A percentile compares a stretch with the other conserved stretches of the same genome.
These are phyloP conservation scores for Globisporangium rhizosaccharum DNA, from an alignment of 352 stramenopile genomes.

Conservation along the genomic window DNA sequence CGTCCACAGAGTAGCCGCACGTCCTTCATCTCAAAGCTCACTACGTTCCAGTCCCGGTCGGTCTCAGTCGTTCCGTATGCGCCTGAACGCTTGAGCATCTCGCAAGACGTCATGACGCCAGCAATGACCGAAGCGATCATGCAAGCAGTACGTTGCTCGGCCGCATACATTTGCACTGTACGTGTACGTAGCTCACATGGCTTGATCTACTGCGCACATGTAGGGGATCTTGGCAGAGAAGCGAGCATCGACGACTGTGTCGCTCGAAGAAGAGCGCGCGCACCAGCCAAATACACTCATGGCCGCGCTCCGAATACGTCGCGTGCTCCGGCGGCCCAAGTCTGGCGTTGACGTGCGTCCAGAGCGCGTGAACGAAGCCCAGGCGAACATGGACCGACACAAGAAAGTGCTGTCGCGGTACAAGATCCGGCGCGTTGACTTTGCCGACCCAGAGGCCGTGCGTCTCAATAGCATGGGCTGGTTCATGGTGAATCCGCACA, in stretches of 20 bases:
- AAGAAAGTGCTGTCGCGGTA: constrained; percentile 71
- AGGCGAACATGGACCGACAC: constrained; percentile 59
- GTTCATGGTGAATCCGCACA: constrained; percentile 70
- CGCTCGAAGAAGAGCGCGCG: not conserved
- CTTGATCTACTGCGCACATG: not conserved
- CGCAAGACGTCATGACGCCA: constrained; percentile 37
- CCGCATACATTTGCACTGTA: not conserved
- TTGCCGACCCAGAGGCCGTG: constrained; percentile 27
- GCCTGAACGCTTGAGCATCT: constrained; percentile 62
- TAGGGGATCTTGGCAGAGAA: constrained; percentile 13
- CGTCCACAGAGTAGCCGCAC: constrained; percentile 15
- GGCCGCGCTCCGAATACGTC: constrained; percentile 47
- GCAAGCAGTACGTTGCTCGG: constrained; percentile 22
- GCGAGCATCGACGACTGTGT: constrained; percentile 1
- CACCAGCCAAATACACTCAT: constrained; percentile 45
- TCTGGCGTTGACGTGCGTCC: constrained; percentile 9
- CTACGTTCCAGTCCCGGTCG: constrained; percentile 29
- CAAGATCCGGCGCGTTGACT: constrained; percentile 62
- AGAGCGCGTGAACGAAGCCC: constrained; percentile 26
- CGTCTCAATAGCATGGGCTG: constrained; percentile 33
- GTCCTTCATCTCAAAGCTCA: constrained; percentile 47
- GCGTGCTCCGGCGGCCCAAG: constrained; percentile 35
- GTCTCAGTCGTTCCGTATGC: constrained; percentile 61
- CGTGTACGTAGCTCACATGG: not conserved
- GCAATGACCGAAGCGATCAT: constrained; percentile 38